Base-by-base conservation (phyloP, 345 rosid species). In the Gossypium thurberi region DNA sequence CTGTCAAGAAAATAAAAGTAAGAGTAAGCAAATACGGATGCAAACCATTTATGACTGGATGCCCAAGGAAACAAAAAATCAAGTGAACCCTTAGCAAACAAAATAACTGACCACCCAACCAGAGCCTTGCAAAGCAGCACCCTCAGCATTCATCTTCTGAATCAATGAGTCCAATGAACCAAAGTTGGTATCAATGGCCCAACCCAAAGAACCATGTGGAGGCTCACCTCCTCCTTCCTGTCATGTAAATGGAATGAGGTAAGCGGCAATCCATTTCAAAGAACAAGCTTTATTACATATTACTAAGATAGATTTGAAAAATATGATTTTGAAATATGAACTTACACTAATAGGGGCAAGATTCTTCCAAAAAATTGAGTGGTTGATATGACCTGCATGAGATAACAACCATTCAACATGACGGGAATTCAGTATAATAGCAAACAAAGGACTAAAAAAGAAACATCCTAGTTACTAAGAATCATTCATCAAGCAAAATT, bases 201-300 rank as follows among this genome's bases (percentile, higher is more conserved):
- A 75, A 1, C 97, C 98, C 78, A 95, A 80, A 14, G 91, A 71
- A 63, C 90, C 82, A 7, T 91, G 83, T 46, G 99, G 98, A 74
- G 92, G 93, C 71, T 91, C 97, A 65, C 99, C 99, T 37, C 99
- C 99, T 70, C 98, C 98, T 87, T 87, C 84, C 97, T 95, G 84
- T 65, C 72, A 85, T 50, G 57, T 4, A 51, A 72, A 28, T 68
- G 55, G 9, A 59, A 17, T 78, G 33, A 65, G 76, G 21, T 42
- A 74, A 71, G 2, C 5, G 10, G 18, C 42, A 59, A 40, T 26
- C 23, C 25, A 44, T 18, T 64, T 10, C 26, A 20, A 42, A 64
- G 50, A 48, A 65, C 52, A 44, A 65, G n/a, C 69, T 65, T 65
- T 10, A 21, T 65, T 46, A 12, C 28, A 65, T 65, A 44, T 12